phyloP scores from a whole-genome alignment of 768 basidiomycete species.

The Collybia mongolica region DNA sequence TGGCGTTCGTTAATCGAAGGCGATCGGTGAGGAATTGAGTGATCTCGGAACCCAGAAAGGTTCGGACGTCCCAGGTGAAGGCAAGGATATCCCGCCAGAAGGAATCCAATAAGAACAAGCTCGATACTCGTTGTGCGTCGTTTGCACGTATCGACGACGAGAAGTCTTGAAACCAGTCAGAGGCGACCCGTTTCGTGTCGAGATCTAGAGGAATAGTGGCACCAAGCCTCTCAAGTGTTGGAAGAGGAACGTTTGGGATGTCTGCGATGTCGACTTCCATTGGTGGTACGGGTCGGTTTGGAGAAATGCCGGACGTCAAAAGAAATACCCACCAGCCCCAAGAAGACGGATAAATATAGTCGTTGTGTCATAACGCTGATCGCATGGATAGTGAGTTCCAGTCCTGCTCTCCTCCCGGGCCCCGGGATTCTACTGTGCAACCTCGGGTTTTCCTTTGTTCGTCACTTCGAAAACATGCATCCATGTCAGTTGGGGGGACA shows the following conservation, averaged over 20 bases:
- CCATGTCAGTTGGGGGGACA: no score
- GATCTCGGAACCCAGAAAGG: slow-evolving; percentile 17
- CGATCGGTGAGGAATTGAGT: slow-evolving; percentile 16
- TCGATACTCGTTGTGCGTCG: slow-evolving; percentile 12
- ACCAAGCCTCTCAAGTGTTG: slow-evolving; percentile 24
- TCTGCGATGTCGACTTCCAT: slow-evolving; percentile 5
- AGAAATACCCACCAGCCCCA: no score
- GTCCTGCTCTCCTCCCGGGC: no score
- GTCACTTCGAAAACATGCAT: no score
- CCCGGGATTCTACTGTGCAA: no score
- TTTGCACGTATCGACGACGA: slow-evolving; percentile 10
- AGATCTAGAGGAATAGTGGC: slow-evolving; percentile 17
- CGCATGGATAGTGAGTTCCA: no score
- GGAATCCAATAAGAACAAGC: slow-evolving; percentile 18
- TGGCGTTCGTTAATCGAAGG: slow-evolving; percentile 13
- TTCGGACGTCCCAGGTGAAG: slow-evolving; percentile 24
- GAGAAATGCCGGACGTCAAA: not conserved
- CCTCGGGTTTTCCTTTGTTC: no score
- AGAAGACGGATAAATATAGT: no score
- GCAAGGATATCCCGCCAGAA: slow-evolving; percentile 22
- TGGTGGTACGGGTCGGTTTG: not conserved
- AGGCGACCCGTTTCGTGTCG: slow-evolving; percentile 18
- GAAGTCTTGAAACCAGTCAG: slow-evolving; percentile 25
- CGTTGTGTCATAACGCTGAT: no score
- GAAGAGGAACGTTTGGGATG: slow-evolving; percentile 16